Evolutionary conservation across 1,284 basidiomycete species (phyloP).

Genomic region (Melampsora abietis-canadensis): DNA sequence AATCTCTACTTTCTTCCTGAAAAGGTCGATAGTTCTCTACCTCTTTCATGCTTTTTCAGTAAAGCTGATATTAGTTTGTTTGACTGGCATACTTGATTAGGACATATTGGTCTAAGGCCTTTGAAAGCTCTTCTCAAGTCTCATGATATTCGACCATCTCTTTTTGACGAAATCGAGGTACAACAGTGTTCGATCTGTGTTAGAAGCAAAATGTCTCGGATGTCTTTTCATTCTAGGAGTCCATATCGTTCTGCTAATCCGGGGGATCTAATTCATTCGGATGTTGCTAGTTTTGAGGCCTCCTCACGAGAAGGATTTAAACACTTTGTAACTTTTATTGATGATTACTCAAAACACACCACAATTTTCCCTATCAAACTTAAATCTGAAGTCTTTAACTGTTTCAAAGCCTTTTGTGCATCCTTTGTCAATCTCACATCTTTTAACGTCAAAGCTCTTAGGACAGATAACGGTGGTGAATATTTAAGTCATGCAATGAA

Average conservation of each 20-base stretch:
- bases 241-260: neutral
- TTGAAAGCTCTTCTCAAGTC: conserved; percentile 7
- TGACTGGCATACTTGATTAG: too few relatives aligned
- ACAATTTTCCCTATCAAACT: neutral
- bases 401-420: neutral
- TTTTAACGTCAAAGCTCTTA: too few relatives aligned
- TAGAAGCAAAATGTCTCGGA: neutral
- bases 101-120: neutral
- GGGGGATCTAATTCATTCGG: neutral
- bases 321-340: conserved; percentile 20
- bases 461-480: conserved; percentile 52
- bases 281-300: neutral
- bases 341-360: conserved; percentile 11
- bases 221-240: neutral
- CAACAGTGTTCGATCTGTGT: conserved; percentile 12
- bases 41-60: too few relatives aligned
- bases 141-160: neutral
- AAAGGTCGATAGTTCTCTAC: too few relatives aligned
- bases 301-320: conserved; percentile 8
- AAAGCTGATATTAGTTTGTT: neutral
- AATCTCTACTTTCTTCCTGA: conserved; percentile 8
- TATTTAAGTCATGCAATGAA: conserved; percentile 49
- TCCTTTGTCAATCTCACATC: too few relatives aligned
- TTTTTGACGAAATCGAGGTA: conserved; percentile 1
- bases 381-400: neutral